phyloP scores from a whole-genome alignment of 1,284 basidiomycete species.

The Pseudozyma sp. region DNA sequence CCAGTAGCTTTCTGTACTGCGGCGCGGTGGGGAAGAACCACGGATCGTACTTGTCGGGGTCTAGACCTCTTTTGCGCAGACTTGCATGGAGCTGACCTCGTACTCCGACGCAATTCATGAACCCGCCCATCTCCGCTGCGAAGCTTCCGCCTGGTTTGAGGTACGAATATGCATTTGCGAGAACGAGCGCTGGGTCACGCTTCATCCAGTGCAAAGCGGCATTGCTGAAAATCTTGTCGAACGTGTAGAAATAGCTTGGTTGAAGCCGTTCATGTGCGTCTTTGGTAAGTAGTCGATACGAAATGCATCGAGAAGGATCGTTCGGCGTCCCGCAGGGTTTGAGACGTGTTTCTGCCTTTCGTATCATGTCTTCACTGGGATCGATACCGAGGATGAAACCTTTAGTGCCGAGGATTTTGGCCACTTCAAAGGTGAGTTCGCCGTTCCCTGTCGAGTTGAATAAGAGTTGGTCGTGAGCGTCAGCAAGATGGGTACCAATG shows the following conservation, averaged over 20 bases:
- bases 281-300: constrained; percentile 7
- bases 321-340: too few relatives aligned
- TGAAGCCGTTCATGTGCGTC: constrained; percentile 26
- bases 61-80: constrained; percentile 8
- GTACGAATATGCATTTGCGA: background rate
- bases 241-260: background rate
- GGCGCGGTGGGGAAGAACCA: constrained; percentile 40
- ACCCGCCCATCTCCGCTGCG: constrained; percentile 42
- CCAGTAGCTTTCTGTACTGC: constrained; percentile 20
- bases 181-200: constrained; percentile 8
- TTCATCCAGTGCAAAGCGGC: constrained; percentile 54
- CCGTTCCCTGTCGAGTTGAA: constrained; percentile 27
- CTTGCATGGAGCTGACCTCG: constrained; percentile 23
- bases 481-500: background rate
- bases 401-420: constrained; percentile 5
- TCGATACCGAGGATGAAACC: constrained; percentile 37
- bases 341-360: constrained; percentile 9
- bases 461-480: background rate
- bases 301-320: background rate
- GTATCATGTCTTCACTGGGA: constrained; percentile 41
- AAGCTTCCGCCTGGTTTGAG: constrained; percentile 24
- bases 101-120: constrained; percentile 39
- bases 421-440: constrained; percentile 36
- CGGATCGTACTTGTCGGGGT: constrained; percentile 23
- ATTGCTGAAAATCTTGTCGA: constrained; percentile 51